Conservation (phyloP, 2,329 filamentous ascomycete genomes). For the Cadophora malorum region DNA sequence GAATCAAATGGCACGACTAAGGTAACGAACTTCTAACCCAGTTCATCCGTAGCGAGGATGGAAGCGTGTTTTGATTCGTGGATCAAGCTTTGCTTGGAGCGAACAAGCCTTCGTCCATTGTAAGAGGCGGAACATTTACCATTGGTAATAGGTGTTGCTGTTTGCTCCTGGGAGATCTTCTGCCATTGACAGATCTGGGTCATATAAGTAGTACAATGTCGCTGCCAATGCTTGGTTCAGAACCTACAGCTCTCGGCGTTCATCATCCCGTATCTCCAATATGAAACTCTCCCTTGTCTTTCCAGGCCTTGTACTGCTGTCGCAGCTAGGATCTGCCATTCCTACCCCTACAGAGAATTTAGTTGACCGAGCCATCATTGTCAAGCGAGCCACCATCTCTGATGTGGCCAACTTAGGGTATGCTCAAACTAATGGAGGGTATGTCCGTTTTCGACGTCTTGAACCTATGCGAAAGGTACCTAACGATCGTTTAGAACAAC, state of each 20-base stretch:
- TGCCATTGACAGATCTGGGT: background rate
- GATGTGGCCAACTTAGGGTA: conserved; percentile 49
- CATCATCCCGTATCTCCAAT: conserved; percentile 35
- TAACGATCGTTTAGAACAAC: conserved; percentile 45
- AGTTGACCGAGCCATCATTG: conserved; percentile 30
- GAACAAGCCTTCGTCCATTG: background rate
- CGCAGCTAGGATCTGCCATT: conserved; percentile 52
- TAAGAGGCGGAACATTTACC: background rate
- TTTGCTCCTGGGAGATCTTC: too few relatives aligned
- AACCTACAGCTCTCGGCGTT: conserved; percentile 2
- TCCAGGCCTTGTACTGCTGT: conserved; percentile 52
- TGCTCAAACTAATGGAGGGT: conserved; percentile 54
- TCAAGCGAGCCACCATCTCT: conserved; percentile 53
- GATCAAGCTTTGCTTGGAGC: background rate
- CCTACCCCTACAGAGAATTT: conserved; percentile 56
- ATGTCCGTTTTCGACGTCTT: background rate
- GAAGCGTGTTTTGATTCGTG: background rate
- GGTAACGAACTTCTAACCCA: background rate
- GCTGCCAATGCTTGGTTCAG: background rate
- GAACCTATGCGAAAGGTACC: background rate
- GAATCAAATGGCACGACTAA: background rate
- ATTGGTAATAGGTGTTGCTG: too few relatives aligned
- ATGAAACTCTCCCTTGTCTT: conserved; percentile 59
- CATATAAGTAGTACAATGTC: background rate
- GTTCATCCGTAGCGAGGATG: background rate